Base-by-base conservation (phyloP, 2,329 filamentous ascomycete species). In the Epichloe gansuensis region DNA sequence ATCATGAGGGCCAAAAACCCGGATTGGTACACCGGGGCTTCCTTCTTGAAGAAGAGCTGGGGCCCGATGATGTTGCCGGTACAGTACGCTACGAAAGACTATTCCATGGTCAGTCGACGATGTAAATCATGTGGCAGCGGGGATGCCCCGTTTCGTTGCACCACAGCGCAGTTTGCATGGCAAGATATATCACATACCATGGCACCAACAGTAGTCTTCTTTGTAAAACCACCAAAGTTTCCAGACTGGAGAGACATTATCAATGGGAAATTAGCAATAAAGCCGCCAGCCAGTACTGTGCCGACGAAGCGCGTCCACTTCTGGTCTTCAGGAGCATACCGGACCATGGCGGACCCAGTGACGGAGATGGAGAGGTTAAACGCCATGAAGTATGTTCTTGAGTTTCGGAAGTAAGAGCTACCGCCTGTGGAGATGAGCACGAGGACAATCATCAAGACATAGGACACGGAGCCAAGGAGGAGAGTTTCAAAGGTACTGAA, bases 161-260 rank as follows among this genome's bases (percentile, higher is more conserved):
- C 27, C 27, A 11, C 27, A 31, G 27, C 27, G 27, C 27, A 31
- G 9, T 31, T 31, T 31, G 27, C 27, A 31, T 11, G 27, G 27
- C 7, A 17, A 40, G 39, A n/a, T 17, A 3, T 23, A 3, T 46
- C 31, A 38, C 80, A 9, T 47, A 62, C 59, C 57, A 78, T 72
- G 1, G 79, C 77, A 7, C 81, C 74, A 12, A 77, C 74, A 4
- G 77, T 74, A 1, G 74, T 71, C 58, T 81, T 82, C 66, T 84
- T 84, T 1, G 80, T 84, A 50, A 81, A 77, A 0, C 80, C 81
- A 21, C 74, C 79, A 35, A 81, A 68, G 58, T 84, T 84, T 5
- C 76, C 71, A 0, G 74, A 74, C 36, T 79, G 69, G 66, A 83
- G 71, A 9, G 75, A 75, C 63, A 83, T 70, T 45, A 73, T 66